These are phyloP conservation scores for Tarenaya hassleriana DNA, from an alignment of 345 rosid genomes.

Conservation along the genomic window DNA sequence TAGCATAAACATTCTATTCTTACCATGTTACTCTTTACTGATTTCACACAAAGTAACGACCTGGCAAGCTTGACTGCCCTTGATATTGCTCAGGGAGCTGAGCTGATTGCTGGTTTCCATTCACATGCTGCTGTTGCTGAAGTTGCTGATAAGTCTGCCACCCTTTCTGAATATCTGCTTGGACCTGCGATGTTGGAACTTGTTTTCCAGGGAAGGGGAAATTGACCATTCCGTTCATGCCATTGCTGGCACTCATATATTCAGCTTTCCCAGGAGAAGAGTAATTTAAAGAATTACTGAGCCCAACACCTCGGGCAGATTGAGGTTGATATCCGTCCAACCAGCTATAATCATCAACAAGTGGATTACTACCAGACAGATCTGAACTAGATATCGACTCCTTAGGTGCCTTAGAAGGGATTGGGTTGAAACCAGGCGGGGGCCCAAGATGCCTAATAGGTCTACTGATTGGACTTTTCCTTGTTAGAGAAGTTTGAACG, in stretches of 20 bases:
- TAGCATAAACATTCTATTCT: too few species aligned
- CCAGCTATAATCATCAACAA: constrained; percentile 91
- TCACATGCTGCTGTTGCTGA: constrained; percentile 44
- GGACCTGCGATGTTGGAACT: constrained; percentile 43
- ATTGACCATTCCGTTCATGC: constrained; percentile 42
- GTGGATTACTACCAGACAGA: constrained; percentile 27
- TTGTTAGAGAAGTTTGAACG: constrained; percentile 31
- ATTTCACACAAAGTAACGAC: constrained; percentile 80
- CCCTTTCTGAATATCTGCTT: too few species aligned
- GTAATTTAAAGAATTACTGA: constrained; percentile 38
- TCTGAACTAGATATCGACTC: constrained; percentile 41
- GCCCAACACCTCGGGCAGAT: constrained; percentile 37
- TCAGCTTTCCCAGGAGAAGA: constrained; percentile 43
- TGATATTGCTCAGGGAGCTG: constrained; percentile 67
- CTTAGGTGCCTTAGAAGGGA: constrained; percentile 47
- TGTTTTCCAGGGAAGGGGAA: constrained; percentile 93
- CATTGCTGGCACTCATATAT: constrained; percentile 40
- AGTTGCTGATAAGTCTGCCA: constrained; percentile 43
- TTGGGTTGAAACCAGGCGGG: constrained; percentile 82
- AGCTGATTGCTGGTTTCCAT: constrained; percentile 49
- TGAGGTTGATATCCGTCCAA: constrained; percentile 86
- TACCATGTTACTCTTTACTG: constrained; percentile 31
- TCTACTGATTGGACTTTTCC: constrained; percentile 73
- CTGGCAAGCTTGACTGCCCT: constrained; percentile 72
- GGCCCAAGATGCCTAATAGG: constrained; percentile 80